Percentiles rank a stretch among this genome's conserved stretches.
phyloP scores from a whole-genome alignment of 2,329 filamentous ascomycete genomes.

The Ramularia endophylla region DNA sequence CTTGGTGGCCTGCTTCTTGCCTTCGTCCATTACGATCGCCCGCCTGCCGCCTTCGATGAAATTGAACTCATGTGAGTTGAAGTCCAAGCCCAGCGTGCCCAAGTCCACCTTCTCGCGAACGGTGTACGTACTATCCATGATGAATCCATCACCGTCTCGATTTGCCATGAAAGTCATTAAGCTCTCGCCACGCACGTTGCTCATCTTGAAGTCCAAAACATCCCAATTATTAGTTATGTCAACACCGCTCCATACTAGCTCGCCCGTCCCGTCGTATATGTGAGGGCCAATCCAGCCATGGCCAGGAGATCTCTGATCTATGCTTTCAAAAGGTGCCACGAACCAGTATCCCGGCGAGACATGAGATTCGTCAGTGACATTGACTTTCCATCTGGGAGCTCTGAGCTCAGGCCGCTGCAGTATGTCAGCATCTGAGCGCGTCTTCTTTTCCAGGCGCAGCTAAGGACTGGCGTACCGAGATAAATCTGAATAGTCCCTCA shows the following conservation, averaged over 20 bases:
- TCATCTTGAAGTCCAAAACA: constrained; percentile 12
- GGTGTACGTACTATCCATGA: constrained; percentile 11
- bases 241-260: constrained; percentile 18
- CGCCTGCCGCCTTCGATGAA: constrained; percentile 12
- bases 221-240: constrained; percentile 10
- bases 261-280: constrained; percentile 16
- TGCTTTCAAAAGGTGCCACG: constrained; percentile 14
- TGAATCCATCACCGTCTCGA: constrained; percentile 5
- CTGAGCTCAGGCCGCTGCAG: constrained; percentile 16
- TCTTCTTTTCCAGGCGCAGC: background rate
- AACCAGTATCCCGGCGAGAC: constrained; percentile 18
- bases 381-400: constrained; percentile 14
- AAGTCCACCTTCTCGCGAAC: constrained; percentile 10
- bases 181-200: constrained; percentile 12
- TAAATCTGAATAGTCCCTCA: constrained; percentile 7
- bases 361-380: constrained; percentile 5
- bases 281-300: constrained; percentile 14
- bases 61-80: constrained; percentile 16
- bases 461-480: constrained; percentile 2
- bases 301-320: constrained; percentile 10
- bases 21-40: constrained; percentile 11
- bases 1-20: constrained; percentile 5
- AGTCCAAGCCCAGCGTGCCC: constrained; percentile 11
- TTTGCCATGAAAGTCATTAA: constrained; percentile 10
- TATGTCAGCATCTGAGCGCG: background rate